phyloP scores from a whole-genome alignment of 2,329 filamentous ascomycete species.

The Akanthomyces dipterigenus region DNA sequence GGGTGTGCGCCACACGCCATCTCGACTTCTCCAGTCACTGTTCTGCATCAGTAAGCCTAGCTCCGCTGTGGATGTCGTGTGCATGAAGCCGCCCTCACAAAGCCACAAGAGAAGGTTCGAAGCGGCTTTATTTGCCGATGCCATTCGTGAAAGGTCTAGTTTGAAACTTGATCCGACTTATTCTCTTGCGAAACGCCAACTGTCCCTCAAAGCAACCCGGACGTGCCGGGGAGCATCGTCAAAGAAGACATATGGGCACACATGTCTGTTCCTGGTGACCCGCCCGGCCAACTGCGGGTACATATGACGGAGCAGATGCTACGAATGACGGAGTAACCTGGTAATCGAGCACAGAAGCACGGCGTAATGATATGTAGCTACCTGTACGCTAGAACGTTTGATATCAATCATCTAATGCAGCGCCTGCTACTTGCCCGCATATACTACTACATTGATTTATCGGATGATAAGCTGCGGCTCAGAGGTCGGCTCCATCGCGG shows the following conservation, averaged over 20 bases:
- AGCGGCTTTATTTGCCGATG: background rate
- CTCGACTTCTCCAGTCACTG: background rate
- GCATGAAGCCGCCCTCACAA: background rate
- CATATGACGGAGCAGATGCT: background rate
- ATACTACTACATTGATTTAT: background rate
- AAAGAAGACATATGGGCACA: background rate
- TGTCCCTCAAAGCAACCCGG: background rate
- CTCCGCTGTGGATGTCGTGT: conserved; percentile 5
- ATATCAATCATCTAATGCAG: background rate
- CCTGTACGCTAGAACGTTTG: background rate
- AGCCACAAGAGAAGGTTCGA: background rate
- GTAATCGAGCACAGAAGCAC: background rate
- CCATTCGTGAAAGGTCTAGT: background rate
- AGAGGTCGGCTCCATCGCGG: background rate
- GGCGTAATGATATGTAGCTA: background rate
- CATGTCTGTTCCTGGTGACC: background rate
- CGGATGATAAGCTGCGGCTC: background rate
- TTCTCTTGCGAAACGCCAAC: background rate
- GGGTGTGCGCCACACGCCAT: conserved; percentile 7
- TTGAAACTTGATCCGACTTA: background rate
- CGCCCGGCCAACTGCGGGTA: background rate
- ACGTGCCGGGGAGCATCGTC: background rate
- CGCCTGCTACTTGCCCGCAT: background rate
- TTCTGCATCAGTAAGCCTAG: background rate
- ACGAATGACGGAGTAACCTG: background rate